Base-by-base conservation (phyloP, 345 rosid species). In the Salix suchowensis region DNA sequence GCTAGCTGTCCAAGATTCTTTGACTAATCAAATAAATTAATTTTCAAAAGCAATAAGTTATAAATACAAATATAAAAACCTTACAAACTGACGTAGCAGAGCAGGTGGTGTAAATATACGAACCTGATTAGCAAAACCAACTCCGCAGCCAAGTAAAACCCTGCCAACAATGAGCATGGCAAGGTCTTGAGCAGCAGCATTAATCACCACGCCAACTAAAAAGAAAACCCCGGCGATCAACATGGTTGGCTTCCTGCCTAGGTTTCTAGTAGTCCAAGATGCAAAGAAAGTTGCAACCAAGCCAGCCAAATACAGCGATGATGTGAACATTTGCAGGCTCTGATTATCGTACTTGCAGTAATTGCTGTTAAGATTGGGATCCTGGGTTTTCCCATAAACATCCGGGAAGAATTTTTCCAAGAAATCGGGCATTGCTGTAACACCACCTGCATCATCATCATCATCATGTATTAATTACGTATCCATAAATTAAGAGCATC, bases 261-360 rank as follows among this genome's bases (percentile, higher is more conserved):
- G 83, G 58, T n/a, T 88, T 73, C 99, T 84, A 0, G 99, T 95
- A 40, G 99, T 95, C 83, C 92, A 93, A 36, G 98, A 93, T 12
- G 99, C 99, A 58, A 92, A 92, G 88, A 95, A 93, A 42, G 98
- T 95, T 18, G 98, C 84, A 0, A 90, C 87, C 65, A 95, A 80
- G 30, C 98, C 98, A 1, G 98, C 98, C 76, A 95, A 82, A 82
- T 95, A 95, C 18, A 95, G 90, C 3, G 99, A 95, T 1, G 98
- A 95, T 3, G 99, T 93, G 89, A 95, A 95, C 71, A 93, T 79
- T 37, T 91, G 97, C 68, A 95, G 81, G 36, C 96, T 96, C 80
- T 95, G 97, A 62, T 91, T 95, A 76, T 95, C 99, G 61, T 95
- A 95, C 76, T 91, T 87, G 94, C 99, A 95, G 77, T 95, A 95